phyloP scores from a whole-genome alignment of 345 rosid genomes.

The Camelina hispida region DNA sequence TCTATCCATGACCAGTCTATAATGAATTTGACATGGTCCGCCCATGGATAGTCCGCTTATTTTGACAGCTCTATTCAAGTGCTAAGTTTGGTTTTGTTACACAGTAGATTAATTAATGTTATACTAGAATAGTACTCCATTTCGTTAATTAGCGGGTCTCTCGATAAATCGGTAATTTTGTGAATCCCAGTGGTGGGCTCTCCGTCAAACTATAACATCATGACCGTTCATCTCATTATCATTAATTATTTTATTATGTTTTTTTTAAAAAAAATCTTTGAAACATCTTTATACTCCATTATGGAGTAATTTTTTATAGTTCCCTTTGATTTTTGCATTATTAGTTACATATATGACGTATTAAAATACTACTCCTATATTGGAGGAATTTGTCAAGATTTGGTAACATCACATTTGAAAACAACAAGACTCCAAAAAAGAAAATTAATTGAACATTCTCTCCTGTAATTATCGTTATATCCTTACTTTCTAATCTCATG shows the following conservation, averaged over 20 bases:
- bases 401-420: constrained; percentile 23
- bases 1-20: too few species aligned
- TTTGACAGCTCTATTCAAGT: too few species aligned
- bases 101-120: background rate
- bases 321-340: background rate
- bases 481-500: background rate
- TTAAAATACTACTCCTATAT: background rate
- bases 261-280: too few species aligned
- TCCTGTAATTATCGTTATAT: background rate
- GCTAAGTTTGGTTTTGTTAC: background rate
- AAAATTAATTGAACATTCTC: constrained; percentile 6
- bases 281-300: too few species aligned
- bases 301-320: background rate
- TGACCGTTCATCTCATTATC: constrained; percentile 31
- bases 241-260: background rate
- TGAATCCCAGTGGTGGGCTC: background rate
- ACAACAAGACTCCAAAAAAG: constrained; percentile 17
- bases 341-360: too few species aligned
- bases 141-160: constrained; percentile 10
- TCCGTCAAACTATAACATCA: constrained; percentile 26
- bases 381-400: constrained; percentile 8
- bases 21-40: too few species aligned
- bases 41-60: too few species aligned
- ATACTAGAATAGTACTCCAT: too few species aligned
- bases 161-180: constrained; percentile 12